phyloP scores from a whole-genome alignment of 2,329 filamentous ascomycete species.

The Claviceps arundinis region DNA sequence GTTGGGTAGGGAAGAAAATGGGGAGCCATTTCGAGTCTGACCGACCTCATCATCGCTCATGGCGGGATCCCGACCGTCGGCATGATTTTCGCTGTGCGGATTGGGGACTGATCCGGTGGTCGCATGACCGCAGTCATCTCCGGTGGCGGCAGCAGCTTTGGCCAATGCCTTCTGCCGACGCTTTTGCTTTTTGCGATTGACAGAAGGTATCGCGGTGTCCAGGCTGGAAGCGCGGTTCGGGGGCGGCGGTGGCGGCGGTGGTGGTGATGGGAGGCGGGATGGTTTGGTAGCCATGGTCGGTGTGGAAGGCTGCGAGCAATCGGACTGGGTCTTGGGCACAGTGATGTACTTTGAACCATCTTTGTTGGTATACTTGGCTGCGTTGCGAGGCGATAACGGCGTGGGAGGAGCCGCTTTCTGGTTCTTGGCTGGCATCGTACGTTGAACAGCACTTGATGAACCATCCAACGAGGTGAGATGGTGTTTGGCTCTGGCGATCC shows the following conservation, averaged over 20 bases:
- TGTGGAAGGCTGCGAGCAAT: conserved; percentile 39
- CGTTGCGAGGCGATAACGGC: conserved; percentile 38
- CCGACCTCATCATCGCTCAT: conserved; percentile 40
- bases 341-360: conserved; percentile 59
- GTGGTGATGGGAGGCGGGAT: conserved; percentile 10
- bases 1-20: conserved; percentile 16
- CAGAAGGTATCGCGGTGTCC: conserved; percentile 30
- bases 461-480: conserved; percentile 22
- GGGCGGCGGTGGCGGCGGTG: conserved; percentile 7
- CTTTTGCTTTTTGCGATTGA: conserved; percentile 94
- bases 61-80: conserved; percentile 35
- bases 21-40: conserved; percentile 22
- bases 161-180: conserved; percentile 75
- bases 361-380: conserved; percentile 53
- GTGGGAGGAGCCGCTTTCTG: conserved; percentile 34
- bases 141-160: conserved; percentile 42
- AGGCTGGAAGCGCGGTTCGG: conserved; percentile 11
- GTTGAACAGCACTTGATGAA: conserved; percentile 18
- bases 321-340: conserved; percentile 42
- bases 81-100: conserved; percentile 11
- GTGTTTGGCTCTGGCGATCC: not conserved
- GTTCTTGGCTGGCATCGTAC: conserved; percentile 39
- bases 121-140: conserved; percentile 26
- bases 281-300: conserved; percentile 30
- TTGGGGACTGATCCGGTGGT: conserved; percentile 18